phyloP scores from a whole-genome alignment of 345 rosid genomes.

The Zanthoxylum bungeanum region DNA sequence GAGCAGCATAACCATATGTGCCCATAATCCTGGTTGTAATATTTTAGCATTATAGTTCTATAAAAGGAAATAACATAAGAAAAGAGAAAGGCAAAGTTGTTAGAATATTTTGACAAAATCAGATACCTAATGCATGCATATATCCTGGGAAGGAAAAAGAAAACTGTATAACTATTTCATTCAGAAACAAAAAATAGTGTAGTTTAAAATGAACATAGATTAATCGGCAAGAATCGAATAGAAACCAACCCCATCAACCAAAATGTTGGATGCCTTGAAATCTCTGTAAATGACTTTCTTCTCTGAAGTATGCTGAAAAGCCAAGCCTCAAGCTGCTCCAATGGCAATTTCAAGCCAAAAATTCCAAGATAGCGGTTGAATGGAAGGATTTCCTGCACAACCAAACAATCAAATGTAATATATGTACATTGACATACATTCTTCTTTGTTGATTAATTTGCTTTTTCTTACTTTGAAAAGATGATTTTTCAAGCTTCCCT shows the following conservation, averaged over 20 bases:
- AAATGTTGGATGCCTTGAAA: conserved; percentile 80
- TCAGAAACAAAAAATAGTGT: neutral
- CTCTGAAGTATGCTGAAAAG: conserved; percentile 66
- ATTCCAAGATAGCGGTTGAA: conserved; percentile 80
- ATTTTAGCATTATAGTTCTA: conserved; percentile 57
- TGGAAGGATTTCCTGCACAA: conserved; percentile 38
- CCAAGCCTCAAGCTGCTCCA: conserved; percentile 83
- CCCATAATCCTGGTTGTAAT: conserved; percentile 40
- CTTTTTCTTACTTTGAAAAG: conserved; percentile 63
- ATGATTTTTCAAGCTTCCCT: conserved; percentile 78
- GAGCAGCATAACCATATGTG: conserved; percentile 58
- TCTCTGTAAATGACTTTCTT: conserved; percentile 79
- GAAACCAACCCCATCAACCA: conserved; percentile 67
- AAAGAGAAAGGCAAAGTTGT: neutral
- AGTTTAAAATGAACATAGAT: neutral
- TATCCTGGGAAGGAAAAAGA: neutral
- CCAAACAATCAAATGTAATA: conserved; percentile 4
- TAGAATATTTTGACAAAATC: neutral
- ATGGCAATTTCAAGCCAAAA: conserved; percentile 65
- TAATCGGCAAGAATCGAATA: neutral
- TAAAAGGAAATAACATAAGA: neutral
- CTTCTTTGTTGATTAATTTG: neutral
- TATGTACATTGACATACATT: neutral
- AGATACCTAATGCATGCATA: neutral
- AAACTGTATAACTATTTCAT: neutral